These are phyloP conservation scores for Beauveria sp. DNA, from an alignment of 2,329 filamentous ascomycete genomes.

Conservation along the genomic window DNA sequence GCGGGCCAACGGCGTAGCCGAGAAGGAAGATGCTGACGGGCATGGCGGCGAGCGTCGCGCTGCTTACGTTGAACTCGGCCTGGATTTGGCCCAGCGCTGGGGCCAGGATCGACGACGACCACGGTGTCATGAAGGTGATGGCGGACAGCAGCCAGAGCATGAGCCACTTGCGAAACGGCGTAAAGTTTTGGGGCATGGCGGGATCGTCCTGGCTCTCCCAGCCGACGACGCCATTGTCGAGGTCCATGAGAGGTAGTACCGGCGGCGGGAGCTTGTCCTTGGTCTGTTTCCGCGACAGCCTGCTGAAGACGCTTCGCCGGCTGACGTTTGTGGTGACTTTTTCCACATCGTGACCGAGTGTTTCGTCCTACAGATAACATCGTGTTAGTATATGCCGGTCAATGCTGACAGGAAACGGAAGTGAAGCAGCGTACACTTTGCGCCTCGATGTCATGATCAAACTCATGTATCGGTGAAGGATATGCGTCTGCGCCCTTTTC, in stretches of 20 bases:
- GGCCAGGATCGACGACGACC: constrained; percentile 54
- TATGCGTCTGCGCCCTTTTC: constrained; percentile 13
- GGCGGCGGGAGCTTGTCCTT: constrained; percentile 26
- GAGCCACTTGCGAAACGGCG: constrained; percentile 47
- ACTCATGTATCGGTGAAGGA: constrained; percentile 10
- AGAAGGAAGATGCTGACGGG: constrained; percentile 56
- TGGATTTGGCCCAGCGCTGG: constrained; percentile 41
- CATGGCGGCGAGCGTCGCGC: constrained; percentile 36
- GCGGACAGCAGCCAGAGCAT: constrained; percentile 46
- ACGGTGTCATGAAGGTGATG: constrained; percentile 59
- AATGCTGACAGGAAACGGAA: background rate
- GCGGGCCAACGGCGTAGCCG: constrained; percentile 49
- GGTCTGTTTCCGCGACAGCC: constrained; percentile 18
- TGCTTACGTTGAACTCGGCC: constrained; percentile 31
- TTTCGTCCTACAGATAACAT: constrained; percentile 7
- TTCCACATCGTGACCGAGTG: constrained; percentile 11
- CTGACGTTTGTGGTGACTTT: constrained; percentile 17
- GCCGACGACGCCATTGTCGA: constrained; percentile 46
- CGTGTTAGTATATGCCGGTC: background rate
- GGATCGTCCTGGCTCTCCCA: constrained; percentile 54
- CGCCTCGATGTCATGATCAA: constrained; percentile 17
- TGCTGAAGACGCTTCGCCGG: constrained; percentile 18
- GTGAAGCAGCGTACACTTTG: constrained; percentile 14
- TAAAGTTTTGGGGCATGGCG: constrained; percentile 51
- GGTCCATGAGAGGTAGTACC: constrained; percentile 40